Evolutionary conservation across 2,329 filamentous ascomycete species (phyloP), one percentile per base, ranked within the genome.

Genomic region (Xylariaceae sp.): DNA sequence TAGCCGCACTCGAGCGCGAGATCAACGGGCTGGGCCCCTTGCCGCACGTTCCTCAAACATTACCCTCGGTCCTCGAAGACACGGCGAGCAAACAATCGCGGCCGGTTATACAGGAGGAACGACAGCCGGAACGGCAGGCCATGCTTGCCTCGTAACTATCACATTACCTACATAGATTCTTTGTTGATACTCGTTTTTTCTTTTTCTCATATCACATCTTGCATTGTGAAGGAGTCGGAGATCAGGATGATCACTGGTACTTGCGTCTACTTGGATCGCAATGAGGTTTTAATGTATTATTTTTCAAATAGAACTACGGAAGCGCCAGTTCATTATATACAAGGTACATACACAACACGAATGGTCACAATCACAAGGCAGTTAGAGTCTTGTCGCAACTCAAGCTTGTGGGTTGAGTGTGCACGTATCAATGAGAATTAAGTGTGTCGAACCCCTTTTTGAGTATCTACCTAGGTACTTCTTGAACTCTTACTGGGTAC

Each of bases 1-100:
- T 99, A 55, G 90, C 89, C 57, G 88, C 87, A 1, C 80, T 99
- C 65, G 89, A 92, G 73, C 80, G 79, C 47, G 86, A 92, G 66
- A 57, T 77, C 30, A 72, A 73, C 37, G 67, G 69, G 9, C 65
- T 63, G 2, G 60, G 60, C 71, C 73, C 61, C 51, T 59, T 73
- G 49, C 71, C 71, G 34, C 64, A 64, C 51, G 72, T 68, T 6
- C 72, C 72, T 9, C 61, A 68, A 47, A 75, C 70, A 37, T 69
- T 71, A 57, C 66, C 77, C 4, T 73, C 74, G 51, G 58, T 68
- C 53, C 56, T 59, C 6, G 61, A 71, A 23, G 58, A 63, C 30
- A 55, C 66, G 17, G 49, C 41, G 2, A 54, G 30, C 18, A 61
- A 65, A 58, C 53, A 53, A 44, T 58, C 59, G 51, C 61, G 53